Conservation (phyloP, 805 yeast species). For the Yamadazyma paraphyllophila region DNA sequence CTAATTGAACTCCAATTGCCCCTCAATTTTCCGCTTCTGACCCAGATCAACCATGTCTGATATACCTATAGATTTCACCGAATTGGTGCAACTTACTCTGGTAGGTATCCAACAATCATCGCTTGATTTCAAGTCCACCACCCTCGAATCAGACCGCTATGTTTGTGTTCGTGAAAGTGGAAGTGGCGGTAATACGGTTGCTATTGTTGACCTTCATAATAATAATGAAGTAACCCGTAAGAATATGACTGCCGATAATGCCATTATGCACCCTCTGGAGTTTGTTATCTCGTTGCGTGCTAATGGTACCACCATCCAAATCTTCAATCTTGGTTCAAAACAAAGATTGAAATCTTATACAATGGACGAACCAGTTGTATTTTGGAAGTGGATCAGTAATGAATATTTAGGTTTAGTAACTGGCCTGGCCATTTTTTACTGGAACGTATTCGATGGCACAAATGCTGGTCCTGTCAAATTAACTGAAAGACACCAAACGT, state of each 20-base stretch:
- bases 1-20: too few species aligned
- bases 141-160: conserved; percentile 89
- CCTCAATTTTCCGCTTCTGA: too few species aligned
- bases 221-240: conserved; percentile 81
- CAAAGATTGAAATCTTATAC: conserved; percentile 87
- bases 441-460: conserved; percentile 82
- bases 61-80: conserved; percentile 96
- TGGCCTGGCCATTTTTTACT: conserved; percentile 66
- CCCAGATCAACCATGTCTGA: conserved; percentile 37
- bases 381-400: conserved; percentile 90
- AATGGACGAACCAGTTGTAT: conserved; percentile 83
- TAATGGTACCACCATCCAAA: conserved; percentile 92
- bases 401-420: conserved; percentile 81
- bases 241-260: conserved; percentile 96
- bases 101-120: conserved; percentile 83
- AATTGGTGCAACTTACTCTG: conserved; percentile 82
- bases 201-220: conserved; percentile 81
- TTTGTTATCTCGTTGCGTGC: conserved; percentile 92
- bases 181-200: conserved; percentile 78
- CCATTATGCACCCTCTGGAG: conserved; percentile 91
- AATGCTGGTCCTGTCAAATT: conserved; percentile 75
- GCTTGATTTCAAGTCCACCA: conserved; percentile 89
- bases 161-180: conserved; percentile 74
- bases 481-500: conserved; percentile 78
- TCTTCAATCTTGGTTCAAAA: conserved; percentile 83